These are phyloP conservation scores for Diplocarpon mali DNA, from an alignment of 2,329 filamentous ascomycete species.

Conservation along the genomic window DNA sequence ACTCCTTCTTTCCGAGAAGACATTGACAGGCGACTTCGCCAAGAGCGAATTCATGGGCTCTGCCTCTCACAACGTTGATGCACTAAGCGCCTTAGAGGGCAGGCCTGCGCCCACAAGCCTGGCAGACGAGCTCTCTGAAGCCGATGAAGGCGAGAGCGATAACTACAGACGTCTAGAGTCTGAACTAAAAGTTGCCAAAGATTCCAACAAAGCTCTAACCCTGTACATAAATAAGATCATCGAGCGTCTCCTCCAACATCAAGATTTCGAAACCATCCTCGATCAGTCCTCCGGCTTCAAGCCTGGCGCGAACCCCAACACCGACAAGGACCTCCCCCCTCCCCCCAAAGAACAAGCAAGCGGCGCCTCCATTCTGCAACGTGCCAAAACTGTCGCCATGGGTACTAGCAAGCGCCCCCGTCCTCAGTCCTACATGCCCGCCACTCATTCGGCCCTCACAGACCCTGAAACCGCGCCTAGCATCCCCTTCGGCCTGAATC, in stretches of 20 bases:
- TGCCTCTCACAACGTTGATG: conserved; percentile 48
- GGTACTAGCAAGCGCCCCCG: conserved; percentile 34
- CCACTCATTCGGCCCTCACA: conserved; percentile 34
- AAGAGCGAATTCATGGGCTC: conserved; percentile 67
- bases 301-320: conserved; percentile 22
- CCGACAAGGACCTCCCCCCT: conserved; percentile 76
- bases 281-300: conserved; percentile 64
- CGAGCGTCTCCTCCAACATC: conserved; percentile 83
- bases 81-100: conserved; percentile 53
- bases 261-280: conserved; percentile 89
- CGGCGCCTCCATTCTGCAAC: conserved; percentile 43
- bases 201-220: conserved; percentile 94
- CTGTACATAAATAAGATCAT: conserved; percentile 99
- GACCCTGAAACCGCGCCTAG: conserved; percentile 67
- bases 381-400: conserved; percentile 49
- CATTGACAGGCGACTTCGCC: conserved; percentile 84
- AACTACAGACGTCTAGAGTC: conserved; percentile 58
- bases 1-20: conserved; percentile 86
- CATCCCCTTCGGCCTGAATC: conserved; percentile 56
- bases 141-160: conserved; percentile 50
- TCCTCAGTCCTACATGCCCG: conserved; percentile 47
- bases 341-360: conserved; percentile 40
- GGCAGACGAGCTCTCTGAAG: conserved; percentile 79
- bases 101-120: conserved; percentile 47
- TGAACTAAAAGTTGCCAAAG: conserved; percentile 70